Conservation (phyloP, 1,284 basidiomycete species). For the Ustilago hordei region DNA sequence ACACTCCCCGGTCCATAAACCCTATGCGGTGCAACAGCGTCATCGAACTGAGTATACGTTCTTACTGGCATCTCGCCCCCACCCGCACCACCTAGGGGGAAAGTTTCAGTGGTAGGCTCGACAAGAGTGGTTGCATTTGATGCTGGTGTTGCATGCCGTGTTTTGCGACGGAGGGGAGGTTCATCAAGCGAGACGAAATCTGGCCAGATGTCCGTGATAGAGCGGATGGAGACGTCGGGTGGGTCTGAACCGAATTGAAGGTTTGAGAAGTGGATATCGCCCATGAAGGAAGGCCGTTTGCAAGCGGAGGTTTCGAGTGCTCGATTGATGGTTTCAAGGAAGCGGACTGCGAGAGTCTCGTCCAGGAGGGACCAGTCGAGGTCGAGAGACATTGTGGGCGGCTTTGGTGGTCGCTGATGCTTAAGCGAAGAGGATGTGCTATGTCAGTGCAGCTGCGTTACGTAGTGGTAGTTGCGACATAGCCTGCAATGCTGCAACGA, state of each 20-base stretch:
- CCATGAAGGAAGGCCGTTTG: conserved; percentile 88
- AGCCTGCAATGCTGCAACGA: background rate
- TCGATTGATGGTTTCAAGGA: conserved; percentile 83
- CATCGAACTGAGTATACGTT: conserved; percentile 54
- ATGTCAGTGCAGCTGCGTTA: background rate
- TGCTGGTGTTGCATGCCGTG: conserved; percentile 37
- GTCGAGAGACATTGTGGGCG: conserved; percentile 70
- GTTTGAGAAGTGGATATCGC: conserved; percentile 84
- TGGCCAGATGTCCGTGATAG: conserved; percentile 91
- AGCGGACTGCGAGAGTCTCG: conserved; percentile 77
- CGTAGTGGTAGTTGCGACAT: background rate
- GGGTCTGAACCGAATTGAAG: conserved; percentile 86
- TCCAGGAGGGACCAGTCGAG: conserved; percentile 75
- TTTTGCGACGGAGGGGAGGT: conserved; percentile 28
- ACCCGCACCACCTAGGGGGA: conserved; percentile 1
- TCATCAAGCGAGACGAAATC: conserved; percentile 75
- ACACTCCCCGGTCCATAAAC: conserved; percentile 49
- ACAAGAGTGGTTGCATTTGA: conserved; percentile 37
- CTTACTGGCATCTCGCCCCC: conserved; percentile 25
- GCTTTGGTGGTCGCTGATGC: background rate
- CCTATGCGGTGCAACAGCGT: conserved; percentile 34
- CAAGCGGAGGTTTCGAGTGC: conserved; percentile 76
- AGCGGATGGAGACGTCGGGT: conserved; percentile 89
- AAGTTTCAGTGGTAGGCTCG: conserved; percentile 20
- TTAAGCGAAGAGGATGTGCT: conserved; percentile 1